Percentiles rank a stretch among this genome's conserved stretches.
Conservation (phyloP, 2,329 filamentous ascomycete genomes). For the Xenosphaeropsis pyriputrescens region DNA sequence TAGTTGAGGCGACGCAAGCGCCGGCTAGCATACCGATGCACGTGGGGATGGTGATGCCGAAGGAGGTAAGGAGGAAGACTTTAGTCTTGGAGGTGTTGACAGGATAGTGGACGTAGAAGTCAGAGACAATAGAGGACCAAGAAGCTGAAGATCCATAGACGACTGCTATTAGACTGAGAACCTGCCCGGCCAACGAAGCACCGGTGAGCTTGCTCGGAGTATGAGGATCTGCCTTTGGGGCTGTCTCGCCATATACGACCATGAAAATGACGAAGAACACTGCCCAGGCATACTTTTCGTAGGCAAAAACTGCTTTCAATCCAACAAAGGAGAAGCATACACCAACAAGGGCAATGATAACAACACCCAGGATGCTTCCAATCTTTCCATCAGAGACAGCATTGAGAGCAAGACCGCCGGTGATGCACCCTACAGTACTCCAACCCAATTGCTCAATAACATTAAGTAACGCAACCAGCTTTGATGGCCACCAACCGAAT, state of each 20-base stretch:
- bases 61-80: slow-evolving; percentile 30
- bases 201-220: slow-evolving; percentile 21
- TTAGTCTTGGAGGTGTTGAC: slow-evolving; percentile 27
- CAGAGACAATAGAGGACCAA: slow-evolving; percentile 29
- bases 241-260: slow-evolving; percentile 31
- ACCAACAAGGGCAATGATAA: slow-evolving; percentile 9
- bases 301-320: slow-evolving; percentile 9
- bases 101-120: slow-evolving; percentile 32
- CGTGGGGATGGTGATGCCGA: slow-evolving; percentile 31
- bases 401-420: slow-evolving; percentile 8
- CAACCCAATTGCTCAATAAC: slow-evolving; percentile 13
- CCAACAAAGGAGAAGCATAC: slow-evolving; percentile 14
- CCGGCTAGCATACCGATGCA: slow-evolving; percentile 32
- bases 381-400: slow-evolving; percentile 9
- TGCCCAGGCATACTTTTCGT: slow-evolving; percentile 13
- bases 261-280: slow-evolving; percentile 30
- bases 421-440: slow-evolving; percentile 10
- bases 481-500: slow-evolving; percentile 34
- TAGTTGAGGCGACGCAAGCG: slow-evolving; percentile 25
- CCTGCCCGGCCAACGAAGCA: slow-evolving; percentile 21
- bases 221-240: slow-evolving; percentile 23
- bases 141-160: slow-evolving; percentile 33
- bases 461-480: slow-evolving; percentile 28
- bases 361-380: slow-evolving; percentile 7
- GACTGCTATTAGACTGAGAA: slow-evolving; percentile 27